Evolutionary conservation across 2,329 filamentous ascomycete genomes (phyloP).

Genomic region (Penicillium italicum): DNA sequence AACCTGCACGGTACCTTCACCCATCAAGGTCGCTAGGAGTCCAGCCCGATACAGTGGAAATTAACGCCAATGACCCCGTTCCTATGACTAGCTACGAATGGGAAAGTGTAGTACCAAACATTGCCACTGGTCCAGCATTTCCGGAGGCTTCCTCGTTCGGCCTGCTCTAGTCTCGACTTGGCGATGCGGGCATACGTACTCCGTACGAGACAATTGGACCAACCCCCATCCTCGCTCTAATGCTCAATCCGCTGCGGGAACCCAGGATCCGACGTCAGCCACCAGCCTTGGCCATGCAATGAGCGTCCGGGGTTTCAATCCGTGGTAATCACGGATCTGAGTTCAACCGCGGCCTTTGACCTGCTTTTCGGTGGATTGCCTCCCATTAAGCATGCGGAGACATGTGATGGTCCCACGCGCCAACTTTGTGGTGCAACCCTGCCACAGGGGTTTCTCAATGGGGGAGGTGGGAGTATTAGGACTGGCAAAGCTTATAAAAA

Average conservation of each 20-base stretch:
- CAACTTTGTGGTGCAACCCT: constrained; percentile 11
- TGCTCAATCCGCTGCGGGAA: constrained; percentile 6
- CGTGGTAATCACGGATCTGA: constrained; percentile 10
- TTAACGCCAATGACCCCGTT: not conserved
- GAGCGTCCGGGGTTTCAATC: constrained; percentile 7
- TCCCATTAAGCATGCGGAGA: constrained; percentile 8
- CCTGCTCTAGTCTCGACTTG: constrained; percentile 5
- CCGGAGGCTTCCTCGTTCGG: not conserved
- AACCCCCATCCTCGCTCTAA: not conserved
- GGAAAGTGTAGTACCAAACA: not conserved
- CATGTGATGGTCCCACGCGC: constrained; percentile 13
- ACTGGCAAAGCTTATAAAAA: constrained; percentile 23
- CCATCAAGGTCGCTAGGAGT: not conserved
- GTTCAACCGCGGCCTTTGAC: constrained; percentile 18
- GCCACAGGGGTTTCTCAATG: not conserved
- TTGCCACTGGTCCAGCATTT: constrained; percentile 3
- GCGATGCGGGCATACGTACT: constrained; percentile 8
- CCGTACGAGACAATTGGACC: constrained; percentile 4
- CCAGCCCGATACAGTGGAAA: not conserved
- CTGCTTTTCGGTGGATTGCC: constrained; percentile 5
- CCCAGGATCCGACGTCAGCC: constrained; percentile 9
- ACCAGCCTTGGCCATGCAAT: constrained; percentile 13
- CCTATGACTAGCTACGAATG: not conserved
- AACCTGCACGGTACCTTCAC: not conserved
- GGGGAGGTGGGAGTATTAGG: not conserved